Evolutionary conservation across 2,329 filamentous ascomycete species (phyloP).

Genomic region (Onygena corvina): DNA sequence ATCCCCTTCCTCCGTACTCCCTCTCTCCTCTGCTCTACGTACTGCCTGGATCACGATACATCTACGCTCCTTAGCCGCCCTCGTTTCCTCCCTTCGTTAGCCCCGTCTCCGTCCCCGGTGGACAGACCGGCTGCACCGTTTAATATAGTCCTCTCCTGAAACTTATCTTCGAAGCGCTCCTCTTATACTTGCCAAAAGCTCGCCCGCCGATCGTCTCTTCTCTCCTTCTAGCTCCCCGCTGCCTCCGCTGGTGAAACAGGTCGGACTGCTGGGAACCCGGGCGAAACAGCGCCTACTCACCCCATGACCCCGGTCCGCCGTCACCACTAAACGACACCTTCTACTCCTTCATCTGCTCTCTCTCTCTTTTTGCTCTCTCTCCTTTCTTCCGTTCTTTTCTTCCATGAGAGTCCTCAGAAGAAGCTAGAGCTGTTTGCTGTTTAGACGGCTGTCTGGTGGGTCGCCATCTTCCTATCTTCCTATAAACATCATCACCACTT

Average conservation of each 20-base stretch:
- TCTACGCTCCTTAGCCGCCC: conserved; percentile 6
- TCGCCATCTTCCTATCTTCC: no score
- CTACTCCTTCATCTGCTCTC: neutral
- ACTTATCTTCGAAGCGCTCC: no score
- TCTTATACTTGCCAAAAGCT: neutral
- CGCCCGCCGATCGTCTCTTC: neutral
- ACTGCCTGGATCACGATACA: no score
- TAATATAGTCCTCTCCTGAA: no score
- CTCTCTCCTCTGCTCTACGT: conserved; percentile 1
- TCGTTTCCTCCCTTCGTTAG: neutral
- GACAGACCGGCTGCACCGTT: conserved; percentile 6
- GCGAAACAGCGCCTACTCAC: conserved; percentile 4
- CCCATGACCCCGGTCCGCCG: neutral
- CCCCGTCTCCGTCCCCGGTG: conserved; percentile 22
- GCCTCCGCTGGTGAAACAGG: conserved; percentile 3
- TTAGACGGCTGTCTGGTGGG: no score
- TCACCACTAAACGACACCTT: neutral
- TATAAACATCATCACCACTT: no score
- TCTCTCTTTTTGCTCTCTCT: neutral
- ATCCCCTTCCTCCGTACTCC: neutral
- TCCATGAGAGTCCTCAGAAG: neutral
- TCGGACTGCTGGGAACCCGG: neutral
- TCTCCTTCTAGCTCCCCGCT: neutral
- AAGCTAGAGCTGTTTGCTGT: no score
- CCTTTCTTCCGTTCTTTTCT: neutral